phyloP scores from a whole-genome alignment of 306 rosid genomes.

The Lagenaria siceraria region DNA sequence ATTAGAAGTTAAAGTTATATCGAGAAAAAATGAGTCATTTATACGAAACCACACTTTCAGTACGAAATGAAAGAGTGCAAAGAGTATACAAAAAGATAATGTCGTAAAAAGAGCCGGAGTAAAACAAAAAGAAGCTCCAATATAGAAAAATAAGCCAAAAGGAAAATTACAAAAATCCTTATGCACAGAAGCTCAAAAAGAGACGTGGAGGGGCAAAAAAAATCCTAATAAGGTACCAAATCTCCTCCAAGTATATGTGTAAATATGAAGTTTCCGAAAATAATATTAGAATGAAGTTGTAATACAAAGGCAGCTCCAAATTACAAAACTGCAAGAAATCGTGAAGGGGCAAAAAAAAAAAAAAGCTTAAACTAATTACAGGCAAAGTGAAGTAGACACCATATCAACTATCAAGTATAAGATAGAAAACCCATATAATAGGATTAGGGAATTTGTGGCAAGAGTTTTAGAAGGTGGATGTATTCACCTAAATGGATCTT shows the following conservation, averaged over 20 bases:
- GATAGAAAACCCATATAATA: not conserved
- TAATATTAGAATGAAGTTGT: not conserved
- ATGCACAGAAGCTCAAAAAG: not conserved
- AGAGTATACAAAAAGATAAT: not conserved
- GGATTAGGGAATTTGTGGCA: not conserved
- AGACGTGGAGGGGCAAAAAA: too few relatives aligned
- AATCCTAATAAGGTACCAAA: not conserved
- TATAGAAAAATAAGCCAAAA: not conserved
- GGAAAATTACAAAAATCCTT: not conserved
- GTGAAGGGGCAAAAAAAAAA: not conserved
- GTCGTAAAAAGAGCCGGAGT: not conserved
- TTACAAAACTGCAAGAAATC: not conserved
- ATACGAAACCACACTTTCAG: not conserved
- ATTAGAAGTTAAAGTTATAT: not conserved
- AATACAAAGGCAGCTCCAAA: not conserved
- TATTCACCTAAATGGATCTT: slow-evolving; percentile 74
- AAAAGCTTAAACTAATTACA: not conserved
- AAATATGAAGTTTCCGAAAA: not conserved
- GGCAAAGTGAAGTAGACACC: not conserved
- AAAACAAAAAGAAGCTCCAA: not conserved
- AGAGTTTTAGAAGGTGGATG: not conserved
- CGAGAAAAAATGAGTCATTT: not conserved
- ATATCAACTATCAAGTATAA: not conserved
- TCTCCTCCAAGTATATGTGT: not conserved
- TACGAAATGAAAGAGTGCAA: not conserved